A percentile compares a stretch with the other conserved stretches of the same genome.
Evolutionary conservation across 306 rosid species (phyloP).

Genomic region (Gastrolobium bilobum): DNA sequence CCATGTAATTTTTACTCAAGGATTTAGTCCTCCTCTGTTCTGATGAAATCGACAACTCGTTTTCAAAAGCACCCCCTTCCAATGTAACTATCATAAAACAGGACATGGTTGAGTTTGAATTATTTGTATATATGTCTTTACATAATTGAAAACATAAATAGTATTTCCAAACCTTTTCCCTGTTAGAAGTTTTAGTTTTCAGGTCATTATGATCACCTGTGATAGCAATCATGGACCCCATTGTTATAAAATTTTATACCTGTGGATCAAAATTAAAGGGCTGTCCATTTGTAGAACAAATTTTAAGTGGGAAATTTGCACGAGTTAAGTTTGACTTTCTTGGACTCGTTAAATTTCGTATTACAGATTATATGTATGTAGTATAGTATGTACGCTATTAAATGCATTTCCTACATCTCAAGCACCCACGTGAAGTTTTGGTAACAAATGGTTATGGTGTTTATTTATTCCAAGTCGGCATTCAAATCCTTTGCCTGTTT

Average conservation of each 20-base stretch:
- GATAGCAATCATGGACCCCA: constrained; percentile 1
- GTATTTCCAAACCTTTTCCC: neutral
- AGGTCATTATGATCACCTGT: neutral
- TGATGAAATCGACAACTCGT: constrained; percentile 40
- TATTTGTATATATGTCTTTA: constrained; percentile 7
- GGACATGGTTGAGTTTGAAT: constrained; percentile 3
- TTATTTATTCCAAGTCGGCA: neutral
- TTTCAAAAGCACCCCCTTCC: constrained; percentile 15
- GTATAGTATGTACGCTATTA: neutral
- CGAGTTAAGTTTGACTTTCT: constrained; percentile 48
- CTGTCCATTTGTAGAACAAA: neutral
- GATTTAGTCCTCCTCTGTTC: neutral
- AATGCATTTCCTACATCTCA: constrained; percentile 4
- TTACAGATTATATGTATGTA: neutral
- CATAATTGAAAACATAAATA: neutral
- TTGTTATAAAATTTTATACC: no score
- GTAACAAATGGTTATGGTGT: neutral
- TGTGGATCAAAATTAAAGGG: neutral
- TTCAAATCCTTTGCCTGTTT: neutral
- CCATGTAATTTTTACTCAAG: constrained; percentile 12
- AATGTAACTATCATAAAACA: constrained; percentile 22
- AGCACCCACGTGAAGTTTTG: constrained; percentile 16
- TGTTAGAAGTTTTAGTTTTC: neutral
- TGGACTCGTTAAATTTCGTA: neutral
- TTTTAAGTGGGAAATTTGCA: constrained; percentile 31